Evolutionary conservation across 2,329 filamentous ascomycete species (phyloP).

Genomic region (Fusarium bulbicola): DNA sequence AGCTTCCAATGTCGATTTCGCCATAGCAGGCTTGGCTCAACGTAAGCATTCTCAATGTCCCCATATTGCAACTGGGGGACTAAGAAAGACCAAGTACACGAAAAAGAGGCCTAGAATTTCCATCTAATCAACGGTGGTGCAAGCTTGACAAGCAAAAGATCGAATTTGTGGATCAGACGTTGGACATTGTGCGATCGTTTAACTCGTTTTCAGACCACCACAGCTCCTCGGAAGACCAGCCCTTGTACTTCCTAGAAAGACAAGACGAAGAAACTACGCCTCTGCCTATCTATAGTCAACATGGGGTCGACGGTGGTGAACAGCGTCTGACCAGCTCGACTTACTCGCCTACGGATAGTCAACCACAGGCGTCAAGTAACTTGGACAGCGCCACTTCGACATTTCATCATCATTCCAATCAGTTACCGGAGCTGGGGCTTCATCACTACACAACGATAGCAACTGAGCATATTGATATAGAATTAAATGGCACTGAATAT

Average conservation of each 20-base stretch:
- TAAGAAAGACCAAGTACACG: not conserved
- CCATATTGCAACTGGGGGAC: fast-evolving
- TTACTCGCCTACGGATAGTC: not conserved
- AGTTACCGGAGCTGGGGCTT: not conserved
- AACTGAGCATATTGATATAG: fast-evolving
- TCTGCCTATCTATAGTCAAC: fast-evolving
- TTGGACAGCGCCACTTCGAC: too few relatives aligned
- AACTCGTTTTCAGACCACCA: not conserved
- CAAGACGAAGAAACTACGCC: not conserved
- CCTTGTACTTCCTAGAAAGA: not conserved
- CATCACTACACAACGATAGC: not conserved
- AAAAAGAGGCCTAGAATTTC: not conserved
- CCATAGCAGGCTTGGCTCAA: not conserved
- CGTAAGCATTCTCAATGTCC: not conserved
- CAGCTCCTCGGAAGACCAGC: not conserved
- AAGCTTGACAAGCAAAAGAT: not conserved
- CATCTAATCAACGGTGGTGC: not conserved
- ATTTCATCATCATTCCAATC: not conserved
- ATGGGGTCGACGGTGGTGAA: too few relatives aligned
- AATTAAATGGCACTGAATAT: fast-evolving
- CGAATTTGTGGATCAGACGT: not conserved
- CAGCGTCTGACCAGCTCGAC: not conserved
- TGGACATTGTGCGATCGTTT: not conserved
- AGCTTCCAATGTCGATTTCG: not conserved
- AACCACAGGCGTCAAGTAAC: too few relatives aligned